Percentiles rank a stretch among this genome's conserved stretches.
Conservation (phyloP, 2,329 filamentous ascomycete genomes). For the Colletotrichum cereale region DNA sequence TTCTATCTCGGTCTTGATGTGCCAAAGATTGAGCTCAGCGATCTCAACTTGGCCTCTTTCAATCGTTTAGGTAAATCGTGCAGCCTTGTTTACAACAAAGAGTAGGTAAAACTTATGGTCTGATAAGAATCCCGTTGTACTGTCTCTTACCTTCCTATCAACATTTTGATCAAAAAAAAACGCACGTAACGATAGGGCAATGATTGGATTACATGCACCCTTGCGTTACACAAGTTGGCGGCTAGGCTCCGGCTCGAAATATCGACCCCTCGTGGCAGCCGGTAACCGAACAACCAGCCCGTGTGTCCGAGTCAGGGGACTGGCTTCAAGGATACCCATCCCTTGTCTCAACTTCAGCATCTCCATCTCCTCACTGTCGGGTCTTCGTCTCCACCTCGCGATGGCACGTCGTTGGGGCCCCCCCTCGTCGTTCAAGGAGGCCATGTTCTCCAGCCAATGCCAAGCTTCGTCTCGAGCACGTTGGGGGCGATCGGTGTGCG, state of each 20-base stretch:
- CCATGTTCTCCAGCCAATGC: slow-evolving; percentile 20
- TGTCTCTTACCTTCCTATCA: too few species aligned
- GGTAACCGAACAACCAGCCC: neutral
- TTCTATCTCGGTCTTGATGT: too few species aligned
- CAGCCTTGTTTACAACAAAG: too few species aligned
- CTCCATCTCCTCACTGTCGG: neutral
- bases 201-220: neutral
- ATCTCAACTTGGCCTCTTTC: too few species aligned
- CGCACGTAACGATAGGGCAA: too few species aligned
- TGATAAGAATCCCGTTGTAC: too few species aligned
- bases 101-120: too few species aligned
- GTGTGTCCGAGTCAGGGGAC: neutral
- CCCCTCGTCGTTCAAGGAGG: neutral
- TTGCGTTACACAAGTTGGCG: neutral
- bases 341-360: neutral
- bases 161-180: too few species aligned
- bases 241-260: neutral
- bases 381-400: neutral
- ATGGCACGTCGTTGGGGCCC: neutral
- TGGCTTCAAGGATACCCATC: neutral
- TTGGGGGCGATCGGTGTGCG: neutral
- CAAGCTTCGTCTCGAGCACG: slow-evolving; percentile 11
- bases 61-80: too few species aligned
- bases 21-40: too few species aligned
- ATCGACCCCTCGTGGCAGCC: neutral